Evolutionary conservation across 371 early-diverging fungal genomes (phyloP).

Genomic region (Mortierella sp.): DNA sequence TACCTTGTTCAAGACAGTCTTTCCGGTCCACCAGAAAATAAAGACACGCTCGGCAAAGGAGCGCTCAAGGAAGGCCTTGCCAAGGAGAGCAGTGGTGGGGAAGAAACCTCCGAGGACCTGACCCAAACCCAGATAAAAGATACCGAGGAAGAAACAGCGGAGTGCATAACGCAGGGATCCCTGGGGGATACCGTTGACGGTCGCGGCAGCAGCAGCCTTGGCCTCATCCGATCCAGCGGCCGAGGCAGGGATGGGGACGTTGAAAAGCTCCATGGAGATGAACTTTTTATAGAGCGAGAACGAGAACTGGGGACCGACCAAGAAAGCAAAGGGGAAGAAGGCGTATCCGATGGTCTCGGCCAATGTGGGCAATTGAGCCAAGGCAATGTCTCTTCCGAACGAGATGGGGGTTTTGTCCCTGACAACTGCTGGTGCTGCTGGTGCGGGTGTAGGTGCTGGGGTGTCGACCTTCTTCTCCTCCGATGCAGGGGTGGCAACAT

Average conservation of each 20-base stretch:
- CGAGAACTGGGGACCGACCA: slow-evolving; percentile 84
- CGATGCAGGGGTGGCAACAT: not conserved
- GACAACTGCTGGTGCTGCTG: slow-evolving; percentile 11
- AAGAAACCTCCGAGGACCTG: slow-evolving; percentile 66
- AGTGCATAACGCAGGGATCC: slow-evolving; percentile 60
- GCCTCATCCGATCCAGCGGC: slow-evolving; percentile 58
- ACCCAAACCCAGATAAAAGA: slow-evolving; percentile 67
- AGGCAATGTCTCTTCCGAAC: slow-evolving; percentile 50
- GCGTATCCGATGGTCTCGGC: slow-evolving; percentile 69
- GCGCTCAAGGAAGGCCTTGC: slow-evolving; percentile 63
- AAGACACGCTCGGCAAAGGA: slow-evolving; percentile 59
- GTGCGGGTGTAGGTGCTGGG: slow-evolving; percentile 14
- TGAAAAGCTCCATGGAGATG: slow-evolving; percentile 60
- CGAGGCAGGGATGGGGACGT: slow-evolving; percentile 37
- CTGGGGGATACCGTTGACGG: slow-evolving; percentile 60
- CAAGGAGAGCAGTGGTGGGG: slow-evolving; percentile 64
- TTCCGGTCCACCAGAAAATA: slow-evolving; percentile 67
- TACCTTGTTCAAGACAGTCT: slow-evolving; percentile 72
- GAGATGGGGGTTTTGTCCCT: slow-evolving; percentile 56
- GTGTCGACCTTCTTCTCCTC: slow-evolving; percentile 14
- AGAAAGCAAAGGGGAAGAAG: slow-evolving; percentile 74
- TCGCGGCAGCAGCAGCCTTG: slow-evolving; percentile 41
- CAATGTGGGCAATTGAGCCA: slow-evolving; percentile 64
- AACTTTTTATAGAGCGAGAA: slow-evolving; percentile 74
- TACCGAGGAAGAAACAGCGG: slow-evolving; percentile 63